These are phyloP conservation scores for Saksenaea oblongispora DNA, from an alignment of 371 early-diverging fungal genomes.

Conservation along the genomic window DNA sequence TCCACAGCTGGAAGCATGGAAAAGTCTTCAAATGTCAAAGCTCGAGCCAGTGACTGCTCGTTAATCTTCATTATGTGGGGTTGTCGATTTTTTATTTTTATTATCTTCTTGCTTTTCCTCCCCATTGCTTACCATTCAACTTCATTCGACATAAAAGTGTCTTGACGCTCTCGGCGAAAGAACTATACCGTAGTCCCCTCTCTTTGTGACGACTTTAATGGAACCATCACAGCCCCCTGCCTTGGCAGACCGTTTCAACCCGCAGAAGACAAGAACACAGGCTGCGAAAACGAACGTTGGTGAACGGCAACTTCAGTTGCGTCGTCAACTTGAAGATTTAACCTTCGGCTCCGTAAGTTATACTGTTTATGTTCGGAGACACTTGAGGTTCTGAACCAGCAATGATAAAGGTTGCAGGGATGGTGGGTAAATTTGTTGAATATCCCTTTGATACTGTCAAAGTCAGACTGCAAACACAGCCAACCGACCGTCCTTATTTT, in stretches of 20 bases:
- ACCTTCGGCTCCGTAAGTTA: conserved; percentile 24
- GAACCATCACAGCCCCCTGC: background rate
- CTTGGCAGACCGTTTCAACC: background rate
- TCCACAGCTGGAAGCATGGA: background rate
- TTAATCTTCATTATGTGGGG: background rate
- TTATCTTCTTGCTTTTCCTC: background rate
- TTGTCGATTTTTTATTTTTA: background rate
- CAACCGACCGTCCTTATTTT: conserved; percentile 68
- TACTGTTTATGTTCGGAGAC: background rate
- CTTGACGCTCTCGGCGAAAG: background rate
- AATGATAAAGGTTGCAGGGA: conserved; percentile 73
- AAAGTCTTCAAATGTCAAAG: background rate
- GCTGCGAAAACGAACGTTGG: background rate
- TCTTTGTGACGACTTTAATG: background rate
- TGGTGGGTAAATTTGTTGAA: conserved; percentile 92
- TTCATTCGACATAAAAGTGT: background rate
- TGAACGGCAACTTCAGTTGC: conserved; percentile 16
- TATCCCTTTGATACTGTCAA: conserved; percentile 98
- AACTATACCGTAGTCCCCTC: background rate
- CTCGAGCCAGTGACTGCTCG: background rate
- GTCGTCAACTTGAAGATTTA: conserved; percentile 23
- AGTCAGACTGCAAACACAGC: conserved; percentile 91
- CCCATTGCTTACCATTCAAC: background rate
- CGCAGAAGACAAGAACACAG: background rate
- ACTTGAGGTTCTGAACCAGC: background rate